These are phyloP conservation scores for Paecilomyces sp. DNA, from an alignment of 2,329 filamentous ascomycete genomes.

Conservation along the genomic window DNA sequence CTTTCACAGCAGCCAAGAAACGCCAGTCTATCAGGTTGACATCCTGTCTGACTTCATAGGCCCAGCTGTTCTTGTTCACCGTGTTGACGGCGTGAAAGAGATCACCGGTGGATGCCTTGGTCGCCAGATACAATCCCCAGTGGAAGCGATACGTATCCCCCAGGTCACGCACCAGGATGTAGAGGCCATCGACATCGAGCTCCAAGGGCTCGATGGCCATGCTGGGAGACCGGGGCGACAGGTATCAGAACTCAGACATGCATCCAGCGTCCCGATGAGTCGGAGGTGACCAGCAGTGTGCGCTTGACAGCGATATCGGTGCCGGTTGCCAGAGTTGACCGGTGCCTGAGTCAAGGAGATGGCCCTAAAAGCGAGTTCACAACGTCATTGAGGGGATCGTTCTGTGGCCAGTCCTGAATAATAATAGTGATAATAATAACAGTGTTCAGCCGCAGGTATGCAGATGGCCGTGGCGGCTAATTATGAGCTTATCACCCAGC, in stretches of 20 bases:
- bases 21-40: constrained; percentile 2
- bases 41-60: constrained; percentile 8
- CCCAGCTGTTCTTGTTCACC: constrained; percentile 6
- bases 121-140: constrained; percentile 17
- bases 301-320: neutral
- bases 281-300: neutral
- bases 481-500: neutral
- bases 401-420: neutral
- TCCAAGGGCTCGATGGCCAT: constrained; percentile 6
- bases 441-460: neutral
- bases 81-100: constrained; percentile 14
- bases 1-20: constrained; percentile 13
- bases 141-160: constrained; percentile 12
- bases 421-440: neutral
- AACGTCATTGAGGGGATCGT: neutral
- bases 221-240: neutral
- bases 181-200: constrained; percentile 12
- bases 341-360: neutral
- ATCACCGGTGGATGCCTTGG: constrained; percentile 3
- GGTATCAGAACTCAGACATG: neutral
- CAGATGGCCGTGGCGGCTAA: neutral
- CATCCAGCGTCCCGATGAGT: neutral
- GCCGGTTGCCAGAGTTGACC: neutral
- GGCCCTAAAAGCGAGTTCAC: neutral
- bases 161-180: constrained; percentile 14